These are phyloP conservation scores for Colletotrichum gigasporum DNA, from an alignment of 2,329 filamentous ascomycete species.

Conservation along the genomic window DNA sequence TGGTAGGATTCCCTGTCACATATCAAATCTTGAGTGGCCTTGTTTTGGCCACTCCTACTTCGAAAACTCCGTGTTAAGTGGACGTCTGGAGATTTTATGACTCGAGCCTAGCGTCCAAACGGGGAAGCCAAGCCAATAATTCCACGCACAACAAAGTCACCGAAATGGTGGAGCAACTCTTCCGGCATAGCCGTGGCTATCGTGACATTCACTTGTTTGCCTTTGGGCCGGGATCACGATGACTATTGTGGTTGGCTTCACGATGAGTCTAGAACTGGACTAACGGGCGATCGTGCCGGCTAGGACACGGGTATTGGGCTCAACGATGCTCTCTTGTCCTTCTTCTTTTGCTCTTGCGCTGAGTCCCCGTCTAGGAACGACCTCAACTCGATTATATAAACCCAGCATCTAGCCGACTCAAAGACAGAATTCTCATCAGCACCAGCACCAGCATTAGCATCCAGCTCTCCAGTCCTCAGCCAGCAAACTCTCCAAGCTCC, in stretches of 20 bases:
- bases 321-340: too few species aligned
- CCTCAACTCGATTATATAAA: neutral
- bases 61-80: neutral
- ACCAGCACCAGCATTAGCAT: neutral
- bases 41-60: neutral
- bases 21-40: neutral
- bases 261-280: neutral
- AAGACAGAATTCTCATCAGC: neutral
- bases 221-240: neutral
- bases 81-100: neutral
- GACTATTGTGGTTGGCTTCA: neutral
- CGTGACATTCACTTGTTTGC: neutral
- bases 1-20: neutral
- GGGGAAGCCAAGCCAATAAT: conserved; percentile 16
- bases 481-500: neutral
- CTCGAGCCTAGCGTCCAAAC: neutral
- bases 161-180: neutral
- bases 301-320: too few species aligned
- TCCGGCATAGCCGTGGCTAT: neutral
- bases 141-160: neutral
- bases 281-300: too few species aligned
- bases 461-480: neutral
- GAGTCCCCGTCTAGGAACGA: neutral
- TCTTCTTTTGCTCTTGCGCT: too few species aligned
- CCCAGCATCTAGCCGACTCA: neutral